Base-by-base conservation (phyloP, 768 basidiomycete species). In the Russula vinacea region DNA sequence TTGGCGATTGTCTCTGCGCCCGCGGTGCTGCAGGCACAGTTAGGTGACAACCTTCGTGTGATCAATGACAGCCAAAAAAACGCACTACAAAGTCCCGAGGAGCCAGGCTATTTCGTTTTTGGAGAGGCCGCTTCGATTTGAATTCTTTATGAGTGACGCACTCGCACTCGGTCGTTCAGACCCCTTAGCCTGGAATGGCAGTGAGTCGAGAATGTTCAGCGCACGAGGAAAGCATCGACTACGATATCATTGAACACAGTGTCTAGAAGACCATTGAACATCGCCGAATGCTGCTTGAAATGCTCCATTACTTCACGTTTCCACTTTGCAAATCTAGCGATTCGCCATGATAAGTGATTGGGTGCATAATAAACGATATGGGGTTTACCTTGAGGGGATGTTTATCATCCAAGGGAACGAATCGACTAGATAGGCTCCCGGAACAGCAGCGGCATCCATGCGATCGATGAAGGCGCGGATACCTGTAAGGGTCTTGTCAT, bases 341-440 rank as follows among this genome's bases (percentile, higher is more conserved):
- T 26, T n/a, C n/a, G n/a, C 13, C 29, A 16, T 37, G 2, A 0
- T 19, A 11, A 10, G 35, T 37, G 10, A 37, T n/a, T 29, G 6
- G 37, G 32, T 11, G 39, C 13, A 8, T 8, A 17, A 19, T 13
- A 5, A 14, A 1, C n/a, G 5, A 17, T 22, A 14, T 17, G 29
- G n/a, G n/a, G 22, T 26, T 11, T 56, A 60, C 66, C 62, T 64
- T 29, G 50, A 44, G 0, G 69, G 68, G 24, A 70, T 64, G 32
- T 67, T n/a, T 13, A 58, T 35, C 65, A 70, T 69, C 39, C 56
- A 56, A 14, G 71, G 71, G 44, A 71, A 61, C 19, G 67, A 52
- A 17, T 71, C 67, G 44, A 71, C 71, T 22, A 71, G 62, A 50
- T 64, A 57, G 9, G 64, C 42, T 6, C 70, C 71, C 11, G 68